Evolutionary conservation across 768 basidiomycete species (phyloP), one percentile per base, ranked within the genome.

Genomic region (Macrolepiota fuliginosa): DNA sequence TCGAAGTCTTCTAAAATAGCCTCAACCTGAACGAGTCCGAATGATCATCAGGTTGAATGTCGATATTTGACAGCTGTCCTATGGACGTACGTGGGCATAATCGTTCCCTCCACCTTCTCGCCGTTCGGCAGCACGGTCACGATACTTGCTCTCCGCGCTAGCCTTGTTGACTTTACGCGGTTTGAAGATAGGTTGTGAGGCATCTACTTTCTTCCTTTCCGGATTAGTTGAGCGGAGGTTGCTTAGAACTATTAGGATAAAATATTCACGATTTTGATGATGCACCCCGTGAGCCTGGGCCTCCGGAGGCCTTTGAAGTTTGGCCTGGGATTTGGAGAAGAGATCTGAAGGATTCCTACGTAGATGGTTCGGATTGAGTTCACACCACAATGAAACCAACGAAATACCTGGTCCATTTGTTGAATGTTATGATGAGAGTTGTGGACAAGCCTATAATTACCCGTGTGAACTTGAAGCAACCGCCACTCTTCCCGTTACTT

Each of bases 1-100:
- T 95, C 88, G 62, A 95, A 95, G 62, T 93, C 91, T 58, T 92
- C 89, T 1, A 92, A 75, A 10, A 96, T 75, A 11, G 91, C 87
- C 70, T 93, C 92, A 32, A 92, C 86, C 88, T 93, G 62, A 25
- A 63, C 25, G 50, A 32, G n/a, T 13, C 22, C 51, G 50, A 54
- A 22, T 29, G 36, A 47, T 10, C 11, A 24, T 10, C 11, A 27
- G 13, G 9, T n/a, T 19, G 24, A 12, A 27, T 13, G 9, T 9
- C 10, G 24, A 27, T 49, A 5, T 49, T 9, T 4, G 25, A 49
- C 7, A 27, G 47, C 10, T 11, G 22, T 24, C 22, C 11, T 49
- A 7, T 24, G 13, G 11, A 69, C 74, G 29, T 64, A 89, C 91
- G 72, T 89, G 77, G 0, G 90, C 89, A 73, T 86, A 93, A 67